Evolutionary conservation across 2,329 filamentous ascomycete species (phyloP).

Genomic region (Mariannaea elegans): DNA sequence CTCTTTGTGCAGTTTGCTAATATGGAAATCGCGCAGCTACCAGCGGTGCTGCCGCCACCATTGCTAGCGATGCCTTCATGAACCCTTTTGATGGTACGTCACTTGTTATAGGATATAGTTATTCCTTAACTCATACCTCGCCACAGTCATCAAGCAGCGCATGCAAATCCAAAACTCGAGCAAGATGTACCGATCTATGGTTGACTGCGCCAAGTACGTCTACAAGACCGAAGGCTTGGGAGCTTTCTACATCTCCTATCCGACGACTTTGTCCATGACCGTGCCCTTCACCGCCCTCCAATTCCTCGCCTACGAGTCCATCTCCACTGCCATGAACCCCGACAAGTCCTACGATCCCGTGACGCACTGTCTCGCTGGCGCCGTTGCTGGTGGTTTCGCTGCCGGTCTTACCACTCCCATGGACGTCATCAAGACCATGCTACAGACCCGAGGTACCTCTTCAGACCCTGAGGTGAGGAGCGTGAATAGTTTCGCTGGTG

Average conservation of each 20-base stretch:
- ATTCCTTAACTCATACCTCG: slow-evolving; percentile 9
- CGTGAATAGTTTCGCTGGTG: slow-evolving; percentile 83
- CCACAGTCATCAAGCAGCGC: slow-evolving; percentile 93
- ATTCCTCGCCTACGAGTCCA: slow-evolving; percentile 96
- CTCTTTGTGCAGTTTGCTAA: slow-evolving; percentile 15
- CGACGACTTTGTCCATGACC: slow-evolving; percentile 97
- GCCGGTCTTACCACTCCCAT: slow-evolving; percentile 94
- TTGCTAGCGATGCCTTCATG: slow-evolving; percentile 98
- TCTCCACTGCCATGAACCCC: slow-evolving; percentile 94
- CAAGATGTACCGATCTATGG: slow-evolving; percentile 83
- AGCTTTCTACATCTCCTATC: slow-evolving; percentile 98
- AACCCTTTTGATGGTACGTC: slow-evolving; percentile 94
- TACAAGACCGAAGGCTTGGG: slow-evolving; percentile 87
- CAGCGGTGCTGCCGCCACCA: slow-evolving; percentile 93
- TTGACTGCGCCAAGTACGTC: slow-evolving; percentile 87
- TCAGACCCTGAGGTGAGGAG: slow-evolving; percentile 81
- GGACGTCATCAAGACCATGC: slow-evolving; percentile 97
- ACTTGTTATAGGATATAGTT: not conserved
- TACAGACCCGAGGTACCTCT: slow-evolving; percentile 91
- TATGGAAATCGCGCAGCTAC: slow-evolving; percentile 66
- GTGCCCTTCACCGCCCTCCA: slow-evolving; percentile 97
- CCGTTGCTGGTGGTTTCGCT: slow-evolving; percentile 90
- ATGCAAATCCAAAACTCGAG: slow-evolving; percentile 99
- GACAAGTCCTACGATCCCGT: slow-evolving; percentile 86
- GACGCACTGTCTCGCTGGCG: slow-evolving; percentile 93